phyloP scores from a whole-genome alignment of 1,284 basidiomycete genomes.

The Golubevia pallescens region DNA sequence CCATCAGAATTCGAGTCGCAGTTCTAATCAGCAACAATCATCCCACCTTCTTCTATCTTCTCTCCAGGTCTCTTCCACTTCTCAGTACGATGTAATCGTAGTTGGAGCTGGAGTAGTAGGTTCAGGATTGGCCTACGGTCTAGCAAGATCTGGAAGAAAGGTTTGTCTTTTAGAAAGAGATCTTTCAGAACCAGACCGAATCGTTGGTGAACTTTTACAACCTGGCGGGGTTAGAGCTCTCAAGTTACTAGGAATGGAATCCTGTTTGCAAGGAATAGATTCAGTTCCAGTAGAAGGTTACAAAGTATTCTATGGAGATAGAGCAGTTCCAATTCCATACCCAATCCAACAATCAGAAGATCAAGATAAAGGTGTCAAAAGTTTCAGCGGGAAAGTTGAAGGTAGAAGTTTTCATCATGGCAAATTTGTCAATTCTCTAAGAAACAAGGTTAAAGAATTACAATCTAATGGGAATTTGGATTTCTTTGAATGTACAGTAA shows the following conservation, averaged over 20 bases:
- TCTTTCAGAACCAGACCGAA: constrained; percentile 88
- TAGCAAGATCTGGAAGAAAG: constrained; percentile 48
- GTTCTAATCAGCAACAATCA: neutral
- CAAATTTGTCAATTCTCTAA: constrained; percentile 81
- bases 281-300: constrained; percentile 86
- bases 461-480: constrained; percentile 70
- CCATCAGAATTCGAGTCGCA: no score
- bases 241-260: constrained; percentile 75
- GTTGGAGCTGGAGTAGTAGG: constrained; percentile 63
- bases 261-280: constrained; percentile 81
- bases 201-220: constrained; percentile 95
- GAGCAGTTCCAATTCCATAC: constrained; percentile 84
- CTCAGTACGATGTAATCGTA: constrained; percentile 36
- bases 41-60: neutral
- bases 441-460: no score
- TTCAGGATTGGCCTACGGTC: constrained; percentile 45
- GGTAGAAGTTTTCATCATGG: constrained; percentile 92
- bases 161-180: no score
- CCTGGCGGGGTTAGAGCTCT: constrained; percentile 87
- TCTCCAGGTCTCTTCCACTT: neutral
- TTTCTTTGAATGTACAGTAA: constrained; percentile 81
- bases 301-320: constrained; percentile 73
- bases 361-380: constrained; percentile 23
- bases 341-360: constrained; percentile 66
- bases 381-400: constrained; percentile 64